Evolutionary conservation across 2,329 filamentous ascomycete genomes (phyloP), one percentile per base, ranked within the genome.

Genomic region (Eutypella sp.): DNA sequence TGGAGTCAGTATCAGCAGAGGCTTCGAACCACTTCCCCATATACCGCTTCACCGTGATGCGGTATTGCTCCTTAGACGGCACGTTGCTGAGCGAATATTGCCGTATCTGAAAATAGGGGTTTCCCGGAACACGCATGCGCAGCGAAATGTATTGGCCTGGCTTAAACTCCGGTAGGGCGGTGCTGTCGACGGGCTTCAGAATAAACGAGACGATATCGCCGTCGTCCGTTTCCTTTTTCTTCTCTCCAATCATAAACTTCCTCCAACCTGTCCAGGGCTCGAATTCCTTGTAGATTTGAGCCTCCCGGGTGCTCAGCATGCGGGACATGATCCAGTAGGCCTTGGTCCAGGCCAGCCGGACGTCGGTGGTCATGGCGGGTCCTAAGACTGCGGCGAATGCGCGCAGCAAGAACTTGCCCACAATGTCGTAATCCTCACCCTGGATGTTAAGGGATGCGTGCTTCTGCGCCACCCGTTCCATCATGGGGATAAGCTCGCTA

Each of bases 91-190:
- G 73, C 22, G 83, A 87, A 67, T 89, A 90, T 64, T 89, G 86
- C 25, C 85, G 73, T 16, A 80, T 74, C 64, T 90, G 86, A 52
- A 73, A 66, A 59, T 81, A 77, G 20, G 77, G 76, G 50, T 78
- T 69, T 0, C 71, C 68, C 1, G 79, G 76, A 0, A 86, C 74
- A 41, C 74, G 69, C 7, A 83, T 63, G 41, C 76, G 75, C 40
- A 89, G 66, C 0, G 82, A 85, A 49, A 87, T 75, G 59, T 89
- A 90, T 65, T 90, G 85, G 29, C 87, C 87, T 0, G 86, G 84
- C 47, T 76, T 71, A 70, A 79, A 90, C 0, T 59, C 38, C 0
- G 85, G 84, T 34, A 90, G 69, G n/a, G 70, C 68, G 51, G 75
- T 65, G 31, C 71, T 73, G 51, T 88, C 82, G 6, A 78, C 70